These are phyloP conservation scores for Cordyceps javanica DNA, from an alignment of 2,329 filamentous ascomycete species.

Conservation along the genomic window DNA sequence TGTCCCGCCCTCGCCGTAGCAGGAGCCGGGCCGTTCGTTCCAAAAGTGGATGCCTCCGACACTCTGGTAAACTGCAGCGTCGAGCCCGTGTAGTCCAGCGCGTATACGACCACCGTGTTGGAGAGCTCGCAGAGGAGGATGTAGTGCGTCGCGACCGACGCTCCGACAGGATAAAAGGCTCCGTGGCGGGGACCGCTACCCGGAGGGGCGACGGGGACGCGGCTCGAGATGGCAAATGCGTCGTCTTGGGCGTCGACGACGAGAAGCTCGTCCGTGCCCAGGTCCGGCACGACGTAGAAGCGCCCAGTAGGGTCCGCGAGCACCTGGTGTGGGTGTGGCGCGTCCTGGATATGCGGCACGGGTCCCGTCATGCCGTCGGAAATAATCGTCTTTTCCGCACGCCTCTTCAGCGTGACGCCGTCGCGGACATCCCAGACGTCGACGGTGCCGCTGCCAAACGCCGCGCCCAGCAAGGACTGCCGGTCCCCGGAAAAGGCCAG, in stretches of 20 bases:
- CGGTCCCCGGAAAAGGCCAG: conserved; percentile 40
- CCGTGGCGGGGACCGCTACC: conserved; percentile 47
- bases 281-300: conserved; percentile 43
- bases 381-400: conserved; percentile 31
- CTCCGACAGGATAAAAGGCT: conserved; percentile 36
- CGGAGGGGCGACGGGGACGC: conserved; percentile 26
- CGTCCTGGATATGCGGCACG: conserved; percentile 26
- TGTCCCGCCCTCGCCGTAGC: conserved; percentile 38
- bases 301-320: conserved; percentile 42
- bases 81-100: conserved; percentile 31
- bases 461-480: conserved; percentile 39
- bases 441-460: conserved; percentile 34
- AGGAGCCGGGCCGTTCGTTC: conserved; percentile 25
- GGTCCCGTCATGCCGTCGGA: conserved; percentile 29
- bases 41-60: conserved; percentile 37
- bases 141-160: conserved; percentile 36
- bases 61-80: conserved; percentile 29
- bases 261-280: conserved; percentile 42
- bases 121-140: conserved; percentile 40
- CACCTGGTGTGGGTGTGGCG: conserved; percentile 40
- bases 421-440: conserved; percentile 40
- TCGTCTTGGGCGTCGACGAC: conserved; percentile 39
- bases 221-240: conserved; percentile 31
- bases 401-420: conserved; percentile 25
- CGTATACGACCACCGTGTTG: conserved; percentile 38